Base-by-base conservation (phyloP, 192 early-diverging fungal species). In the Podochytrium sp. region DNA sequence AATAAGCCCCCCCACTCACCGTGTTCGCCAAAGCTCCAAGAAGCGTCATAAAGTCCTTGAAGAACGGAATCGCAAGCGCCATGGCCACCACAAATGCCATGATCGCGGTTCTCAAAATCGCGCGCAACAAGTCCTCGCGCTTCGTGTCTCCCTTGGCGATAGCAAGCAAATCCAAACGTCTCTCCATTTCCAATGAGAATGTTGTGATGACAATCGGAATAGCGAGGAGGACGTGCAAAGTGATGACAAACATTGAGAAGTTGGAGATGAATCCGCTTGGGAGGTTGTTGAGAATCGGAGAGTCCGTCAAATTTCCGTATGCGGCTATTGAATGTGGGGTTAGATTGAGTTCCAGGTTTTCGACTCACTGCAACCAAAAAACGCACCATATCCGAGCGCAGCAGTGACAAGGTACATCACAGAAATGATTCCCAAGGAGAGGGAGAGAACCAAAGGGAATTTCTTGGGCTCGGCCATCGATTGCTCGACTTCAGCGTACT, bases 401-500 rank as follows among this genome's bases (percentile, higher is more conserved):
- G 91, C 90, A 39, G 88, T 86, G 47, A 91, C 60, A 2, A 90
- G 65, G 78, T 94, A 94, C 60, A 93, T 84, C 34, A 79, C 64
- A 5, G 87, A 87, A 60, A 93, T 92, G 10, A 91, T 86, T 4
- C 72, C 63, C 70, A 94, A 81, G 62, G 87, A 80, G 20, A 83
- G 79, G 32, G 82, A 82, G 43, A 92, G 77, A 20, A 93, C 91
- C 71, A 83, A 84, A 51, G 85, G 85, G 80, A 92, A 96, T 63
- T 90, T 70, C 12, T 76, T 38, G 10, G 91, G 91, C 32, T 88
- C 83, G 50, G 80, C 79, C 94, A 96, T 93, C 43, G 90, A 87
- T n/a, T 83, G 85, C 72, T 96, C 92, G 47, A 96, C 90, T 57
- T 94, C 90, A 32, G 93, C 91, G 77, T 94, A 94, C 72, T 76